Base-by-base conservation (phyloP, 1,139 yeast species). In the Yamadazyma mexicana region DNA sequence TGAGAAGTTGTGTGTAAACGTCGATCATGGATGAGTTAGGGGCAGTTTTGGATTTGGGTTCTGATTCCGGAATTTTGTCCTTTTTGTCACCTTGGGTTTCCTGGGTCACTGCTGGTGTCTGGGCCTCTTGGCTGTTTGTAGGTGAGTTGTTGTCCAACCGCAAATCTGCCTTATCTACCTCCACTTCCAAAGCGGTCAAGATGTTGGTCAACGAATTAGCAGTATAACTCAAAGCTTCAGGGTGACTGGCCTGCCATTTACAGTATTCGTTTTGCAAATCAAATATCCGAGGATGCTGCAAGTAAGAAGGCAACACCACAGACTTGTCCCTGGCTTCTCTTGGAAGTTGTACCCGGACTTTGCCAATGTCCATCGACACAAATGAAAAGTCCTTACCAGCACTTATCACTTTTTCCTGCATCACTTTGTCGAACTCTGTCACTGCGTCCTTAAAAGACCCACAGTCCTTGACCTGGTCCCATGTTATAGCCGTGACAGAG, bases 261-360 rank as follows among this genome's bases (percentile, higher is more conserved):
- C 74, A 58, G 56, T 76, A 87, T 59, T 89, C 97, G 43, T 73
- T 77, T 52, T 78, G 76, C 44, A 91, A 64, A 59, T 88, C 96
- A 62, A 87, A 88, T 20, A 85, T 74, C 33, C 81, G 71, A 2
- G 96, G 88, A 49, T 82, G 83, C 56, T 83, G 87, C 45, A 91
- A 65, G 55, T 83, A 87, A 3, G 77, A 69, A 0, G 97, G 96
- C 44, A 91, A 69, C 2, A 69, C 76, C 40, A 86, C 79, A 11
- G 79, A 75, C 56, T 85, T 81, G 57, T 87, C 95, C 31, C 87
- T 71, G 8, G 95, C 88, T 57, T 87, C 95, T 36, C 95, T 73
- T 5, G 87, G 83, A 20, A 91, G 61, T 51, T 85, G 87, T 25
- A 88, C 91, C 46, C 91, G 73, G 35, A 91, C 63, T 49, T 82